Conservation (phyloP, 371 early-diverging fungal species). For the Mortierella sp. region DNA sequence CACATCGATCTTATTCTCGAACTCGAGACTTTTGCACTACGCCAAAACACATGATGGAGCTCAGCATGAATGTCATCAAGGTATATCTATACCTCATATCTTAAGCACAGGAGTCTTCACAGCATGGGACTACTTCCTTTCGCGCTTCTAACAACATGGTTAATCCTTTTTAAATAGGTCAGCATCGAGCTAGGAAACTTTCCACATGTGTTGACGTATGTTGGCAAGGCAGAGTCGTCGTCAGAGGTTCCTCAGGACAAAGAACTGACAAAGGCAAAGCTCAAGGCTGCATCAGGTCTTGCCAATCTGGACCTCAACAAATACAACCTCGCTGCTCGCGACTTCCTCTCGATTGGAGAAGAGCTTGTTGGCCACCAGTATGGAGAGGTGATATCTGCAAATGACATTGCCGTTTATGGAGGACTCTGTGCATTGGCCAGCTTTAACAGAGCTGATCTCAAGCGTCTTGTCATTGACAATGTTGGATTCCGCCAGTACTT, state of each 20-base stretch:
- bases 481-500: slow-evolving; percentile 78
- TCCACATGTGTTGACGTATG: slow-evolving; percentile 76
- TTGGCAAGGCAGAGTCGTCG: slow-evolving; percentile 77
- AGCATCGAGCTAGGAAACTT: slow-evolving; percentile 75
- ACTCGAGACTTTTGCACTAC: slow-evolving; percentile 84
- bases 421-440: slow-evolving; percentile 85
- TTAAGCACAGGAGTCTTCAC: neutral
- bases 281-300: slow-evolving; percentile 76
- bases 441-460: slow-evolving; percentile 77
- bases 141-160: neutral
- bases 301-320: slow-evolving; percentile 67
- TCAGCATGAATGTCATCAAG: slow-evolving; percentile 85
- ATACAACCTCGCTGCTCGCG: slow-evolving; percentile 70
- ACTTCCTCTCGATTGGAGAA: slow-evolving; percentile 73
- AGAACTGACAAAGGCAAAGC: slow-evolving; percentile 64
- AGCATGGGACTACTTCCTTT: neutral
- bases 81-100: slow-evolving; percentile 46
- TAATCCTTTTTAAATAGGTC: slow-evolving; percentile 56
- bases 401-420: slow-evolving; percentile 88
- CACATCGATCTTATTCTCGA: slow-evolving; percentile 75
- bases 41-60: slow-evolving; percentile 77
- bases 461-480: slow-evolving; percentile 75
- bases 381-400: slow-evolving; percentile 72
- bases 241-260: slow-evolving; percentile 71
- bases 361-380: slow-evolving; percentile 56